Base-by-base conservation (phyloP, 768 basidiomycete genomes). In the Hemileccinum rubropunctum region DNA sequence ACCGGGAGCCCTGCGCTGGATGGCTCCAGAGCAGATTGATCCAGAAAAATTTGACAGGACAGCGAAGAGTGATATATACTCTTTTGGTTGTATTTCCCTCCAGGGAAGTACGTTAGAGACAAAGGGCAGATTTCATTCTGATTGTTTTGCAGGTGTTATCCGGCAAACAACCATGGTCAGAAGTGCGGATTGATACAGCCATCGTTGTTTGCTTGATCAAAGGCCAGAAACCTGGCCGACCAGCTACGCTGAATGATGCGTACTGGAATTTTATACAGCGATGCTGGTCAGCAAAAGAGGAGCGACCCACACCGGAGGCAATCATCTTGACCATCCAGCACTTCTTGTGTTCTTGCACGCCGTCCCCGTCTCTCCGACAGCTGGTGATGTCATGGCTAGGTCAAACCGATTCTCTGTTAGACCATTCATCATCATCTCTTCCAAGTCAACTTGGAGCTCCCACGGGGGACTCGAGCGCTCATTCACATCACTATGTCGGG, bases 1-100 rank as follows among this genome's bases (percentile, higher is more conserved):
- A 21, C 38, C 54, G 1, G 61, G 60, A 6, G 71, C 75, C 8
- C 61, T 76, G 30, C 70, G 76, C 0, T 78, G 76, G 74, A 67
- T 68, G 2, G 75, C 77, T 18, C 62, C 75, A 0, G 58, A 71
- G 15, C 62, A 58, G 35, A 30, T 78, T 1, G 28, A 51, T n/a
- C 42, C 58, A 6, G 61, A 66, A 1, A 43, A 33, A 2, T 23
- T 27, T 4, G 15, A 21, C 8, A 13, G 3, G 1, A 57, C 59
- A 2, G 37, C 42, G 3, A 48, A 46, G 38, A 59, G 46, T 10
- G 59, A 60, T 14, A 45, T 60, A 20, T 61, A 51, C 23, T 61
- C 59, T 0, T 61, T 58, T 21, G 59, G 59, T 10, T 74, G 73
- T 54, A 63, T 76, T 8, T 18, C 30, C 13, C 59, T 60, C 9